Evolutionary conservation across 805 yeast species (phyloP), one percentile per base, ranked within the genome.

Genomic region (Maudiozyma saulgeensis): DNA sequence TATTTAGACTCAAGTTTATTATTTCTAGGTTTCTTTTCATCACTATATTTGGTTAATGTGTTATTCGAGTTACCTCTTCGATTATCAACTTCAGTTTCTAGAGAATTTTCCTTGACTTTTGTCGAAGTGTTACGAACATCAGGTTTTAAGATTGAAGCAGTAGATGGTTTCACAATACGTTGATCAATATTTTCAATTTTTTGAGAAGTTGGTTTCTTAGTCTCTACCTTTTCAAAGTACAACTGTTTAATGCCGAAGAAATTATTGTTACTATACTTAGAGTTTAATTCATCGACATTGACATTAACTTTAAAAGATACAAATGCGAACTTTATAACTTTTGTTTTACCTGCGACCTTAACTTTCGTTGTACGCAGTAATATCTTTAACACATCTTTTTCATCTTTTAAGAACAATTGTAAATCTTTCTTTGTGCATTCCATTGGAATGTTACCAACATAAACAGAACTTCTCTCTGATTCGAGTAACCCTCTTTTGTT

Each of bases 271-370:
- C 59, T 61, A 44, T 57, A 60, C 38, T 56, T 58, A 37, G 49
- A 52, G 47, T 55, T 56, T 44, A 62, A 49, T 18, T 57, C 54
- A n/a, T 61, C 61, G 31, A 58, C 51, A 45, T 62, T 62, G 43
- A 62, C 56, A 44, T 54, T 56, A 26, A 48, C 46, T 21, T 61
- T 58, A 46, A 59, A 62, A 45, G 53, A 56, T n/a, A 61, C 63
- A 41, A 62, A 60, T 5, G 64, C 65, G 50, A 55, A 58, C 41
- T 56, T 56, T 49, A 51, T 50, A 43, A 54, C 50, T 7, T 48
- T 46, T 43, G 52, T 54, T 18, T 56, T 56, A 26, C 51, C 53
- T 16, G 48, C 54, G 25, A 47, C 54, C 19, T 28, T 18, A 21
- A 26, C 55, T 23, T 51, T 46, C 34, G 49, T 52, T 16, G 55